Base-by-base conservation (phyloP, 2,329 filamentous ascomycete genomes). In the Ceratocystis huliohia region DNA sequence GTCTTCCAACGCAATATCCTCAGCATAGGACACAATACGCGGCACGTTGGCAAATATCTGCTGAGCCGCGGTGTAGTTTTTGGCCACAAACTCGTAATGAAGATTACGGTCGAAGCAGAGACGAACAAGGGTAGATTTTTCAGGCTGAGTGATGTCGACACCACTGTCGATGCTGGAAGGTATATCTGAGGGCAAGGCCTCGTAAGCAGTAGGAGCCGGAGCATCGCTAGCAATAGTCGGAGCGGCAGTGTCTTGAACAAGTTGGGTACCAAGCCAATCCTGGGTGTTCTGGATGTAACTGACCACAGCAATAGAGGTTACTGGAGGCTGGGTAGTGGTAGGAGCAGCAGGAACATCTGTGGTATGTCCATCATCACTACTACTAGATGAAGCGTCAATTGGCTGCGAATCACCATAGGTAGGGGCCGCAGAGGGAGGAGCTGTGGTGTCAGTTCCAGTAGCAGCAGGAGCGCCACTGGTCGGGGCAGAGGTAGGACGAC, bases 21-120 rank as follows among this genome's bases (percentile, higher is more conserved):
- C 75, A 56, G 84, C 88, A 69, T 87, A 82, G 1, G 82, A 78
- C 63, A 96, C 80, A 70, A 89, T 90, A 64, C 79, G 71, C 0
- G 91, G 91, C 3, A 96, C 79, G 70, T 84, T 88, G 65, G 83
- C 77, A 78, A 96, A 96, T 72, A 99, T 89, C 76, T 97, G 93
- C 48, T 84, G 84, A 4, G 90, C 88, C 20, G 91, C 88, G 69
- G 87, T 81, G 15, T 84, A 80, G 69, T 88, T 85, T 25, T 78
- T 79, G 10, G 88, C 86, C 33, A 97, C 88, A 73, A 95, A 96
- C 7, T 82, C 78, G 75, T 94, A 99, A 77, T 95, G 93, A 71
- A 96, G 81, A 1, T 84, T 82, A 72, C 85, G 88, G 64, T 84
- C 79, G 81, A 97, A 96, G 44, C 89, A 94, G 69, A 97, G 82